Evolutionary conservation across 495 filamentous ascomycete genomes (phyloP).

Genomic region (Penicillium roqueforti): DNA sequence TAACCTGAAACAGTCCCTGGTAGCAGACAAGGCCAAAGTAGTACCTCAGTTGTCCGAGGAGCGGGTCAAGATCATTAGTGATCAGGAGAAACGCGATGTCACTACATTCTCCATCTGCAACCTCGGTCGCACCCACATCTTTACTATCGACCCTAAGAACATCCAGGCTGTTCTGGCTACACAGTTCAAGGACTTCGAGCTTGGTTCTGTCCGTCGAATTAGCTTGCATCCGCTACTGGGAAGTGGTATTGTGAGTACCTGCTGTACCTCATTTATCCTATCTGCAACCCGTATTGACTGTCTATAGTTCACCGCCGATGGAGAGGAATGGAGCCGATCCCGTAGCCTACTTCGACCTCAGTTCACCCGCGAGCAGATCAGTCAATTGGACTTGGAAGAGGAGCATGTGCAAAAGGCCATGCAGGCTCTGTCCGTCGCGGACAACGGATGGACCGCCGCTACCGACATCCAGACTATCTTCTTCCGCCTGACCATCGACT

Average conservation of each 20-base stretch:
- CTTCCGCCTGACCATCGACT: constrained; percentile 63
- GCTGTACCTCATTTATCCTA: neutral
- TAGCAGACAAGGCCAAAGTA: constrained; percentile 26
- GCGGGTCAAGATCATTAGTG: constrained; percentile 22
- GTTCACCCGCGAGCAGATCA: constrained; percentile 50
- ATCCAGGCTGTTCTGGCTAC: constrained; percentile 51
- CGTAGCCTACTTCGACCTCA: constrained; percentile 53
- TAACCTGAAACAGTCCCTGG: constrained; percentile 25
- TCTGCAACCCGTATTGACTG: constrained; percentile 3
- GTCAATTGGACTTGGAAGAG: constrained; percentile 52
- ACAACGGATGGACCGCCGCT: constrained; percentile 39
- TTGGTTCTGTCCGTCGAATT: constrained; percentile 32
- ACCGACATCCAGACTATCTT: constrained; percentile 58
- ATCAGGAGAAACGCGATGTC: constrained; percentile 28
- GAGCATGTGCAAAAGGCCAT: constrained; percentile 45
- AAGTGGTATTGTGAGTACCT: constrained; percentile 41
- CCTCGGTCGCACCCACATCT: constrained; percentile 26
- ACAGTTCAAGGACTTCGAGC: constrained; percentile 51
- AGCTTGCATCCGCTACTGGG: constrained; percentile 41
- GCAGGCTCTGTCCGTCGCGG: constrained; percentile 30
- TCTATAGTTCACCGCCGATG: constrained; percentile 45
- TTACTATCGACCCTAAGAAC: constrained; percentile 53
- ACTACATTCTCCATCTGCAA: constrained; percentile 27
- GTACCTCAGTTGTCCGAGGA: constrained; percentile 21
- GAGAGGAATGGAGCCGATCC: constrained; percentile 49